Evolutionary conservation across 495 filamentous ascomycete species (phyloP), one percentile per base, ranked within the genome.

Genomic region (Podospora sp.): DNA sequence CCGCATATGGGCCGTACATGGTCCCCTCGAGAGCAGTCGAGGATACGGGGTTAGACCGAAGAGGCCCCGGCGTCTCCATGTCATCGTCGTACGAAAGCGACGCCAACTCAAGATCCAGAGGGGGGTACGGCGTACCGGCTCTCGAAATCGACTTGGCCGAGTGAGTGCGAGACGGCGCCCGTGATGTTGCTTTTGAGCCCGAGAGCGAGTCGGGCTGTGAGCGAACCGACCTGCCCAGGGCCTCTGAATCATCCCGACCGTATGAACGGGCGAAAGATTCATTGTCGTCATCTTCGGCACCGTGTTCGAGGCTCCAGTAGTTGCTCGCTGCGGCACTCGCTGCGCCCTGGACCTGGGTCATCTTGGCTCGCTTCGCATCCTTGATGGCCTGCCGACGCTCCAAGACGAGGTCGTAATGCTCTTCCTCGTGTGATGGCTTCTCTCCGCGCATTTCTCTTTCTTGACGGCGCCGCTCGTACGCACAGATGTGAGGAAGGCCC

Each of bases 221-320:
- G 11, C 66, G 60, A 9, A 46, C 55, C 49, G 67, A 66, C 55
- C 63, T 60, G 6, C 68, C 26, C 55, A 64, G 52, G 12, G 55
- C 51, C 5, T 66, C 71, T 18, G 68, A 12, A 33, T 72, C 74
- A 59, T 81, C 68, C 63, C 73, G 72, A 60, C 72, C 73, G 35
- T 79, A 60, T 52, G 81, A 76, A 62, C 72, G 68, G 26, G 76
- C 57, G 60, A 68, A 69, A 27, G 80, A 65, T 22, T 83, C 83
- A 6, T 80, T 75, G 6, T 80, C 80, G 18, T 86, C 84, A 49
- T 90, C 88, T 7, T 88, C 87, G 60, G 85, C 88, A 60, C 89
- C 91, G 74, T 91, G 86, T 72, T 97, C 93, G 71, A 93, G 81
- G 80, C 91, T 95, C 91, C 91, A 96, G 62, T 73, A 85, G 74